These are phyloP conservation scores for Yamadazyma blattariae DNA, from an alignment of 1,139 yeast genomes.

Conservation along the genomic window DNA sequence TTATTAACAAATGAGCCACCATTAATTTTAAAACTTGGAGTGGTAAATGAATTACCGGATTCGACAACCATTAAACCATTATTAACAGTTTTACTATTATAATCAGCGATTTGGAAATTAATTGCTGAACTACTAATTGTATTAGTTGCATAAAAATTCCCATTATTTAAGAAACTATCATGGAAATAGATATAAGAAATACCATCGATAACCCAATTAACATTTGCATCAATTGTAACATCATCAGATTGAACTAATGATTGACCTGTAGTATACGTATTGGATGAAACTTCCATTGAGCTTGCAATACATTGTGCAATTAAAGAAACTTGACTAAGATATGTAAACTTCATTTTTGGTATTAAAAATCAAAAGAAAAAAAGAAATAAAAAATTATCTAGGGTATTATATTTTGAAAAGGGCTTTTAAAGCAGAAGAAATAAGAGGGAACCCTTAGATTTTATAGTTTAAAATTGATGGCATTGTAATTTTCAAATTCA, in stretches of 20 bases:
- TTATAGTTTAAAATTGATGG: too few species aligned
- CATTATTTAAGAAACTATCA: slow-evolving; percentile 21
- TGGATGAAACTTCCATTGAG: slow-evolving; percentile 5
- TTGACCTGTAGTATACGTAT: slow-evolving; percentile 8
- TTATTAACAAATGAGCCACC: slow-evolving; percentile 12
- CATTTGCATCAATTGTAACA: slow-evolving; percentile 21
- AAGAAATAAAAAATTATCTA: too few species aligned
- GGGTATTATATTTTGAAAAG: too few species aligned
- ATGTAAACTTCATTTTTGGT: too few species aligned
- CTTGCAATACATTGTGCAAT: slow-evolving; percentile 11
- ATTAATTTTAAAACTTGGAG: slow-evolving; percentile 17
- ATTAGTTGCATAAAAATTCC: slow-evolving; percentile 23
- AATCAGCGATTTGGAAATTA: slow-evolving; percentile 11
- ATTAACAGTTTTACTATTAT: slow-evolving; percentile 8
- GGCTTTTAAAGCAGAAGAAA: too few species aligned
- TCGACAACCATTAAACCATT: slow-evolving; percentile 7
- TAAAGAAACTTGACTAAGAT: too few species aligned
- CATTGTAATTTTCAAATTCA: too few species aligned
- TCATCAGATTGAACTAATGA: slow-evolving; percentile 17
- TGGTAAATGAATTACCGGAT: slow-evolving; percentile 5
- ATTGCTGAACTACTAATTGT: slow-evolving; percentile 9
- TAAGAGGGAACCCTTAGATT: too few species aligned
- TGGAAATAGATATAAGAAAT: slow-evolving; percentile 22
- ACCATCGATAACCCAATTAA: slow-evolving; percentile 31
- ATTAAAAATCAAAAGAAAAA: too few species aligned